These are phyloP conservation scores for Neodidymelliopsis sp. DNA, from an alignment of 2,329 filamentous ascomycete species.

Conservation along the genomic window DNA sequence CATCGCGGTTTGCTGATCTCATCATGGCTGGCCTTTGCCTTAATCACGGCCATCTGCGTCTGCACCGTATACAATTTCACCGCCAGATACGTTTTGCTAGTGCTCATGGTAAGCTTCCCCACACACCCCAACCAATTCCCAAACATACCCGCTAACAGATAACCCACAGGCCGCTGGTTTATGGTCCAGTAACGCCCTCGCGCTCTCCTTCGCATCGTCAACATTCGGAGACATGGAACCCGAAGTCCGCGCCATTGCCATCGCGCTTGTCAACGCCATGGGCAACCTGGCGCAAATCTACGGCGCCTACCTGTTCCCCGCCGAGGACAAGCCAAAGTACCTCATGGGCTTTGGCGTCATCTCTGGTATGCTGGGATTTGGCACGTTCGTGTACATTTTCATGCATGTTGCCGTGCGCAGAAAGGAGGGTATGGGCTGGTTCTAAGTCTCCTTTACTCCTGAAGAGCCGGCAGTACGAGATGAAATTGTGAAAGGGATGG, in stretches of 20 bases:
- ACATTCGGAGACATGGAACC: conserved; percentile 60
- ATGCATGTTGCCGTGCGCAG: conserved; percentile 40
- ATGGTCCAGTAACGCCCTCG: conserved; percentile 61
- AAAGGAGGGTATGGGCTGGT: conserved; percentile 30
- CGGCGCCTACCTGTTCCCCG: conserved; percentile 61
- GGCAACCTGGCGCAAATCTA: conserved; percentile 65
- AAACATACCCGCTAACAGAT: too few relatives aligned
- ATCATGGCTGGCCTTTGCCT: conserved; percentile 55
- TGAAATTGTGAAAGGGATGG: too few relatives aligned
- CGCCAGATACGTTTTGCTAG: conserved; percentile 62
- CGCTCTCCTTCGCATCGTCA: conserved; percentile 60
- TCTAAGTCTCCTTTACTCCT: neutral
- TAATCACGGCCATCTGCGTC: conserved; percentile 50
- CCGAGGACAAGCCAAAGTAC: conserved; percentile 56
- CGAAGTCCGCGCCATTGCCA: conserved; percentile 60
- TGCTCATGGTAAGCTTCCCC: too few relatives aligned
- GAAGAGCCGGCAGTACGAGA: too few relatives aligned
- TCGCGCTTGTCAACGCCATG: conserved; percentile 63
- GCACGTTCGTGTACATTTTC: conserved; percentile 36
- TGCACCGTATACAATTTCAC: conserved; percentile 59
- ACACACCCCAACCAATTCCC: too few relatives aligned
- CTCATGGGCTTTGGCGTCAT: conserved; percentile 46
- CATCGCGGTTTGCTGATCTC: conserved; percentile 60
- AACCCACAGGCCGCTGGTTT: conserved; percentile 63
- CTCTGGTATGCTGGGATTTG: conserved; percentile 43